phyloP scores from a whole-genome alignment of 805 yeast species.

The Candida yuanshanica region DNA sequence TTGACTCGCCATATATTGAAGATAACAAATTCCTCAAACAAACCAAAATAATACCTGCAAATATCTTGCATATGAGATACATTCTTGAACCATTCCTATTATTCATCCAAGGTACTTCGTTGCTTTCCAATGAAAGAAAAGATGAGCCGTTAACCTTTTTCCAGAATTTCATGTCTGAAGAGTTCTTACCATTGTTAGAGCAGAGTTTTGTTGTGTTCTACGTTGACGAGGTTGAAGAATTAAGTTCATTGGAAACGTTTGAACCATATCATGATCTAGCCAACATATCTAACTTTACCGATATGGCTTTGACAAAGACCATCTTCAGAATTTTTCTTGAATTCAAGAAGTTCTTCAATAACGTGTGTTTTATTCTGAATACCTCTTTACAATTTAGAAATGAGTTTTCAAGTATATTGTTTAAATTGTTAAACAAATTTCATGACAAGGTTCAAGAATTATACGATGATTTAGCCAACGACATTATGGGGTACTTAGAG shows the following conservation, averaged over 20 bases:
- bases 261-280: conserved; percentile 26
- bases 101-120: conserved; percentile 55
- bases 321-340: conserved; percentile 16
- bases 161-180: conserved; percentile 54
- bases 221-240: conserved; percentile 36
- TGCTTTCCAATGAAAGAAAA: conserved; percentile 30
- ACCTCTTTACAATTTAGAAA: conserved; percentile 24
- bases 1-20: conserved; percentile 48
- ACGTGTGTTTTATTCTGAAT: conserved; percentile 18
- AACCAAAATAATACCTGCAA: conserved; percentile 61
- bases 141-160: conserved; percentile 44
- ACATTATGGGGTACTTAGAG: conserved; percentile 17
- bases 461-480: conserved; percentile 19
- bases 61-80: conserved; percentile 74
- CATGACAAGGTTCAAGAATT: conserved; percentile 19
- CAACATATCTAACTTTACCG: conserved; percentile 26
- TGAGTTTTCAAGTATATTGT: conserved; percentile 19
- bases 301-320: not conserved
- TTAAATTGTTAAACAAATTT: conserved; percentile 19
- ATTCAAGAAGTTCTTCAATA: conserved; percentile 18
- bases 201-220: conserved; percentile 49
- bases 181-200: conserved; percentile 61
- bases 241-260: conserved; percentile 31
- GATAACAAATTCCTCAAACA: conserved; percentile 54
- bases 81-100: conserved; percentile 67